Percentiles rank a stretch among this genome's conserved stretches.
Evolutionary conservation across 1,139 yeast species (phyloP).

Genomic region (Lodderomyces beijingensis): DNA sequence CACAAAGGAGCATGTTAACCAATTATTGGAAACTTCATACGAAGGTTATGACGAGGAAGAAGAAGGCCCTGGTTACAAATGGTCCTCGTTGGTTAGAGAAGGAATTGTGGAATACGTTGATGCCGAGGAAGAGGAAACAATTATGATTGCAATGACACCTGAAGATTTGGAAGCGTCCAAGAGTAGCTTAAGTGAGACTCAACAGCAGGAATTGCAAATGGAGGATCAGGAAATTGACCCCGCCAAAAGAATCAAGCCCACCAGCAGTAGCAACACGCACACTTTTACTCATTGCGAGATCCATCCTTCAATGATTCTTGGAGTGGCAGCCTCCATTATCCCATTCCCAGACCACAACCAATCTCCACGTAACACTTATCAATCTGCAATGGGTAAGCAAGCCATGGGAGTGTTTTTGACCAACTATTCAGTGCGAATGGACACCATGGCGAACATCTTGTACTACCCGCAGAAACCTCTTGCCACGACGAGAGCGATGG

Average conservation of each 20-base stretch:
- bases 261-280: slow-evolving; percentile 55
- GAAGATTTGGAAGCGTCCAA: slow-evolving; percentile 82
- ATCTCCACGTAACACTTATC: slow-evolving; percentile 98
- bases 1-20: slow-evolving; percentile 77
- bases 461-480: slow-evolving; percentile 99
- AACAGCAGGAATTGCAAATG: slow-evolving; percentile 32
- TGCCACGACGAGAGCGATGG: slow-evolving; percentile 99
- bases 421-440: slow-evolving; percentile 96
- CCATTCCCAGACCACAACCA: slow-evolving; percentile 99
- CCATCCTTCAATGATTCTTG: slow-evolving; percentile 97
- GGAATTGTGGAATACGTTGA: slow-evolving; percentile 94
- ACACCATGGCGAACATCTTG: slow-evolving; percentile 96
- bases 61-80: slow-evolving; percentile 62
- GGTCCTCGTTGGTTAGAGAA: slow-evolving; percentile 79
- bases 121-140: slow-evolving; percentile 97
- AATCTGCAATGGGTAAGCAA: slow-evolving; percentile 99
- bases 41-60: slow-evolving; percentile 59
- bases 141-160: slow-evolving; percentile 98
- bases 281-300: slow-evolving; percentile 98
- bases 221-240: slow-evolving; percentile 61
- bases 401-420: slow-evolving; percentile 99
- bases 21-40: slow-evolving; percentile 60
- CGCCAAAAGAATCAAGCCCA: slow-evolving; percentile 82
- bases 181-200: slow-evolving; percentile 43
- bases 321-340: slow-evolving; percentile 97